Percentiles rank a stretch among this genome's conserved stretches.
Conservation (phyloP, 495 filamentous ascomycete species). For the Mycothermus thermophilus region DNA sequence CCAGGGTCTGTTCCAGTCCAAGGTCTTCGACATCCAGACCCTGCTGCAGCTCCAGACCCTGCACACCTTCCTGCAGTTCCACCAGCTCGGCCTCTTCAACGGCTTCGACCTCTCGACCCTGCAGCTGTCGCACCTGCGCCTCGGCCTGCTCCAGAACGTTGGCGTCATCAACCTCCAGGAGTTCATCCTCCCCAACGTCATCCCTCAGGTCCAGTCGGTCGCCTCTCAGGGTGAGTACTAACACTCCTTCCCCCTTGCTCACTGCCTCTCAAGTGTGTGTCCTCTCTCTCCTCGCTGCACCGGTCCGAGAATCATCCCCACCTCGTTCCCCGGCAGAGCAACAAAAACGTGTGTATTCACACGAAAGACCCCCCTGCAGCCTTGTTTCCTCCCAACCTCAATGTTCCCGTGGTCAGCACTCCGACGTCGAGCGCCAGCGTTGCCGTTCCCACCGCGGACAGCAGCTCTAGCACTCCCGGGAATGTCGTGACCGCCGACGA, state of each 20-base stretch:
- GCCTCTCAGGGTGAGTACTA: constrained; percentile 18
- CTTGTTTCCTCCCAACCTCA: constrained; percentile 1
- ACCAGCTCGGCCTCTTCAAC: constrained; percentile 29
- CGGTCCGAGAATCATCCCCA: too few relatives aligned
- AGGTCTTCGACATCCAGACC: constrained; percentile 24
- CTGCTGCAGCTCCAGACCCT: constrained; percentile 33
- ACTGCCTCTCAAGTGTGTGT: background rate
- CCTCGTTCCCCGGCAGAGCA: too few relatives aligned
- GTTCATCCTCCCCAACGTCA: constrained; percentile 23
- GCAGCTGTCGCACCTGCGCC: constrained; percentile 25
- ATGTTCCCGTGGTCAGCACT: constrained; percentile 1
- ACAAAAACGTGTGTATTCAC: constrained; percentile 10
- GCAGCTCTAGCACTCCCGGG: background rate
- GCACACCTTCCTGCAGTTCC: constrained; percentile 27
- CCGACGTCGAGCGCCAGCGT: background rate
- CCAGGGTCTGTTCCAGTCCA: constrained; percentile 23
- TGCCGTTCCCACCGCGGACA: constrained; percentile 1
- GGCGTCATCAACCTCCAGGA: constrained; percentile 24
- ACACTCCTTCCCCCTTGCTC: constrained; percentile 1
- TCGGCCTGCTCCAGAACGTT: constrained; percentile 26
- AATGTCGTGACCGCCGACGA: constrained; percentile 16
- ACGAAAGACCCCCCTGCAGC: constrained; percentile 7
- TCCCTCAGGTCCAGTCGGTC: constrained; percentile 26
- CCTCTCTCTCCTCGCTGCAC: too few relatives aligned
- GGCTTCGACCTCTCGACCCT: constrained; percentile 30